phyloP scores from a whole-genome alignment of 768 basidiomycete genomes.

The Trametes cingulata region DNA sequence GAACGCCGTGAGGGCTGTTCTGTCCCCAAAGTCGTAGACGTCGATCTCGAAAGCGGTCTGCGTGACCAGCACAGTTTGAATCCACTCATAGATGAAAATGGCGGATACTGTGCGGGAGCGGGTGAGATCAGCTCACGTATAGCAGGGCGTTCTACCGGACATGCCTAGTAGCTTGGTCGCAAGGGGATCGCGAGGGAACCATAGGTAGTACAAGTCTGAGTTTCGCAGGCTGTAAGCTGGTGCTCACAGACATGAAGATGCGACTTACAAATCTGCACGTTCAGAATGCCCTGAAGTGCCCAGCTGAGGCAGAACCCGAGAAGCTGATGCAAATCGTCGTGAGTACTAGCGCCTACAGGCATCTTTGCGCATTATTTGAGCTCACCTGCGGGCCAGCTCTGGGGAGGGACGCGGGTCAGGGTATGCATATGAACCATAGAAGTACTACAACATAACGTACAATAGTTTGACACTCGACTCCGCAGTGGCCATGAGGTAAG shows the following conservation, averaged over 20 bases:
- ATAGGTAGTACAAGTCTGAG: constrained; percentile 8
- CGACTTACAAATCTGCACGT: too few relatives aligned
- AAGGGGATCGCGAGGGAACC: constrained; percentile 6
- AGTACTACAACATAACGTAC: too few relatives aligned
- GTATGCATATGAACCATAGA: too few relatives aligned
- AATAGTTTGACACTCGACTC: too few relatives aligned
- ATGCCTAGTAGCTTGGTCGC: neutral
- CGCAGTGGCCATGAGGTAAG: too few relatives aligned
- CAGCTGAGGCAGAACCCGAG: neutral
- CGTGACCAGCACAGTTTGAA: constrained; percentile 17
- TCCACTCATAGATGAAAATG: constrained; percentile 9
- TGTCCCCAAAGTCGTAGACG: constrained; percentile 12
- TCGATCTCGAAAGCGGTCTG: neutral
- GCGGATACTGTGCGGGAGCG: constrained; percentile 2
- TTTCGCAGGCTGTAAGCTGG: neutral
- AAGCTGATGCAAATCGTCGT: neutral
- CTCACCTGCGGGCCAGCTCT: too few relatives aligned
- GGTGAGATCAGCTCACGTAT: too few relatives aligned
- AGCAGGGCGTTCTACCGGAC: too few relatives aligned
- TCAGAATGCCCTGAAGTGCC: neutral
- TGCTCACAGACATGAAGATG: neutral
- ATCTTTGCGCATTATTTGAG: too few relatives aligned
- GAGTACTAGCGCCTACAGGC: too few relatives aligned
- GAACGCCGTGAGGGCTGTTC: neutral
- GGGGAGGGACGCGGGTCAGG: too few relatives aligned